Evolutionary conservation across 2,329 filamentous ascomycete species (phyloP).

Genomic region (Alternaria burnsii): DNA sequence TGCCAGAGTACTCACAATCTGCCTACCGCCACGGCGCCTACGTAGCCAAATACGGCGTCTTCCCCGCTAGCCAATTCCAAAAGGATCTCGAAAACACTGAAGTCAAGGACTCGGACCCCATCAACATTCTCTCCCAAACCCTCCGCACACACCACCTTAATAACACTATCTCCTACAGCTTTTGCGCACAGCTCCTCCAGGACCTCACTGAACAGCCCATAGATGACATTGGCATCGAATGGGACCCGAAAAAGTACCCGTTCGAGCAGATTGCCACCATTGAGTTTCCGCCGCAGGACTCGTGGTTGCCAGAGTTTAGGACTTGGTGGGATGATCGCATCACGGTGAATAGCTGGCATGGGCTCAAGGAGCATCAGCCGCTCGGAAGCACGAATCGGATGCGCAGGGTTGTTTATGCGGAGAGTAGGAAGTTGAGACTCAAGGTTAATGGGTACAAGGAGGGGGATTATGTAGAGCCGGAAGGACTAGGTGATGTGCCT

Average conservation of each 20-base stretch:
- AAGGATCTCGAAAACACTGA: conserved; percentile 52
- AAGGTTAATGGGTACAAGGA: conserved; percentile 50
- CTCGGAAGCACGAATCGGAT: conserved; percentile 53
- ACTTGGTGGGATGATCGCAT: conserved; percentile 54
- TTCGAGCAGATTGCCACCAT: conserved; percentile 57
- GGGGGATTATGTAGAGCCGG: conserved; percentile 51
- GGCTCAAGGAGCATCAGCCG: conserved; percentile 50
- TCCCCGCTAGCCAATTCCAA: conserved; percentile 54
- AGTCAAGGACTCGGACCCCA: conserved; percentile 35
- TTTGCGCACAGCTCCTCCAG: conserved; percentile 59
- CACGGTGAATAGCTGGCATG: conserved; percentile 53
- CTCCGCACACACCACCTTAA: conserved; percentile 26
- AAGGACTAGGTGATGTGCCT: conserved; percentile 49
- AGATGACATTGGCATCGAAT: conserved; percentile 49
- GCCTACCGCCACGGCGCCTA: conserved; percentile 60
- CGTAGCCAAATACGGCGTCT: conserved; percentile 58
- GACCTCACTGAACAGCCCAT: conserved; percentile 57
- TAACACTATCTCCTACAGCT: conserved; percentile 38
- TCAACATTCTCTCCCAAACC: conserved; percentile 37
- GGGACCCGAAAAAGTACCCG: conserved; percentile 59
- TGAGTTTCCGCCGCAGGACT: conserved; percentile 53
- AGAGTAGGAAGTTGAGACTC: conserved; percentile 52
- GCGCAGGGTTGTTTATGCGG: conserved; percentile 53
- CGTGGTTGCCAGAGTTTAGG: conserved; percentile 52
- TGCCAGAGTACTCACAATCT: conserved; percentile 57